Base-by-base conservation (phyloP, 1,284 basidiomycete species). In the Apiotrichum mycotoxinovorans region DNA sequence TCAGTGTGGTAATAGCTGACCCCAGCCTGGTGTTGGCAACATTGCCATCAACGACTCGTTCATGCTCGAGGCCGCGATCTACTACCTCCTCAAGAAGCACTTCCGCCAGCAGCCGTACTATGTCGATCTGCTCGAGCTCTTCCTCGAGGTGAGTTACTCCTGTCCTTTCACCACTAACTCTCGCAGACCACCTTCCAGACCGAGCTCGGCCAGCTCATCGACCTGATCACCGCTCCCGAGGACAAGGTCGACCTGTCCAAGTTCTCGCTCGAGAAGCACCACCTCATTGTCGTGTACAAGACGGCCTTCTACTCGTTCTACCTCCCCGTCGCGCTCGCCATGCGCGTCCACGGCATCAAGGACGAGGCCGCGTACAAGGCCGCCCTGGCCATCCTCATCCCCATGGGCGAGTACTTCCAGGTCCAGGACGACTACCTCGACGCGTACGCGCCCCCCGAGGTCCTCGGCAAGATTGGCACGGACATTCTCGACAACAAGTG, bases 401-500 rank as follows among this genome's bases (percentile, higher is more conserved):
- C 91, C 11, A 83, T 98, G 61, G 95, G 96, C 58, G 93, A 96
- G 78, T 98, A 98, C 80, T 98, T 98, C 86, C 95, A 98, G 80
- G 84, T 96, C 50, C 95, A 98, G 56, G 95, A 98, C 78, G 96
- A 98, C 78, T 98, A 88, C 79, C 85, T 98, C 65, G 95, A 98
- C 79, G 96, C 87, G 73, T 88, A 88, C 51, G 92, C 88, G 14
- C 84, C 89, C 2, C 91, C 92, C 0, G 91, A 94, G 79, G 84
- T 89, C 66, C 89, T 98, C 55, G 96, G 95, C 62, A 98, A 98
- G 81, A 85, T 98, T 64, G 96, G 95, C 33, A 98, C 95, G 22
- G 96, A 98, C 77, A 98, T 98, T 70, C 78, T 96, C 57, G 95
- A 98, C 80, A 98, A 98, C 85, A 98, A 98, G 80, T 98, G 96